phyloP scores from a whole-genome alignment of 192 early-diverging fungal genomes.

The Pilaira anomala region DNA sequence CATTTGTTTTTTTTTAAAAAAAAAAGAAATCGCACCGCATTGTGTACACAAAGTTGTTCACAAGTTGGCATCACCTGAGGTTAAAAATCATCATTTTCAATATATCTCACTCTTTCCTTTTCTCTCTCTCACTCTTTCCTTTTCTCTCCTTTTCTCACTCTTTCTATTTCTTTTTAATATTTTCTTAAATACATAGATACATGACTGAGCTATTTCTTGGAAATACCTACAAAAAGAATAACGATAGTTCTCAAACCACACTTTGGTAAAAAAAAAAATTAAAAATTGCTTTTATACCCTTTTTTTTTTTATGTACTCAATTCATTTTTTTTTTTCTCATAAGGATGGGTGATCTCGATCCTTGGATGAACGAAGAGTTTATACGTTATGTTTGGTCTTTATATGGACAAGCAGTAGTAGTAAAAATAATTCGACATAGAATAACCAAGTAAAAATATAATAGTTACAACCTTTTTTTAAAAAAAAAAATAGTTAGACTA shows the following conservation, averaged over 20 bases:
- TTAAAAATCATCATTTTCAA: too few species aligned
- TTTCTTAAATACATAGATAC: background rate
- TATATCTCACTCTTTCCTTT: too few species aligned
- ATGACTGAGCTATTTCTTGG: background rate
- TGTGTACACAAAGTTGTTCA: too few species aligned
- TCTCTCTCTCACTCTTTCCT: background rate
- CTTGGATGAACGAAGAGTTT: slow-evolving; percentile 96
- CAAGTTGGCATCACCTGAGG: too few species aligned
- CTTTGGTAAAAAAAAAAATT: background rate
- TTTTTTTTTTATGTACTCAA: background rate
- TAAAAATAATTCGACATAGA: slow-evolving; percentile 94
- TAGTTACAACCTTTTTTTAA: background rate
- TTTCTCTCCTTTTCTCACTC: background rate
- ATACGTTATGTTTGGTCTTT: slow-evolving; percentile 80
- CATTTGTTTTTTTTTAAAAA: too few species aligned
- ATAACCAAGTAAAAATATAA: slow-evolving; percentile 61
- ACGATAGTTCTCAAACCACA: background rate
- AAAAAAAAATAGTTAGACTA: slow-evolving; percentile 12
- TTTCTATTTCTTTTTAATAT: background rate
- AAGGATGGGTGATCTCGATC: slow-evolving; percentile 93
- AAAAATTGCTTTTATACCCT: too few species aligned
- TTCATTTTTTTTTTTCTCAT: background rate
- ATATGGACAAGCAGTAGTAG: slow-evolving; percentile 69
- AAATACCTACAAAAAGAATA: background rate
- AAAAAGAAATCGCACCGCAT: too few species aligned